phyloP scores from a whole-genome alignment of 2,329 filamentous ascomycete genomes.

The Epichloe sibirici region DNA sequence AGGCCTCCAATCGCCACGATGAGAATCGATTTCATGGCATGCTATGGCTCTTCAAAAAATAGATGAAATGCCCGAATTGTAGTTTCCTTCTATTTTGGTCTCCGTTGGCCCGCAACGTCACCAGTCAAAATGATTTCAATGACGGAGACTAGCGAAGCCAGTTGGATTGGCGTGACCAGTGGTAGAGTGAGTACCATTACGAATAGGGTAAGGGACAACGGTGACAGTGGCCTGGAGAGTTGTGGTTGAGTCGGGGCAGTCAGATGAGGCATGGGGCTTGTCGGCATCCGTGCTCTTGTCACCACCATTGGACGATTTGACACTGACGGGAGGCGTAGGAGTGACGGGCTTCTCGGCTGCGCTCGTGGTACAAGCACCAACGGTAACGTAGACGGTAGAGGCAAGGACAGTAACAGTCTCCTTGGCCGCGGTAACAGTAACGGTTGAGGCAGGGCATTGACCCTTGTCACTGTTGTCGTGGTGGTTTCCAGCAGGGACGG shows the following conservation, averaged over 20 bases:
- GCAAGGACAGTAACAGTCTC: constrained; percentile 19
- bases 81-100: not conserved
- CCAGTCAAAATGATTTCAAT: constrained; percentile 10
- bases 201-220: constrained; percentile 29
- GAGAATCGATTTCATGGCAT: not conserved
- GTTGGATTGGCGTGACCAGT: constrained; percentile 22
- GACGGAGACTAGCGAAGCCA: constrained; percentile 22
- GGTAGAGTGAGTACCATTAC: constrained; percentile 22
- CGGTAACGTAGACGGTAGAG: constrained; percentile 25
- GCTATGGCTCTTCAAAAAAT: not conserved
- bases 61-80: not conserved
- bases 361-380: constrained; percentile 14
- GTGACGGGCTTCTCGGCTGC: constrained; percentile 4
- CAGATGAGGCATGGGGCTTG: not conserved
- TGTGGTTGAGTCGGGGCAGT: constrained; percentile 10
- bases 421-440: constrained; percentile 14
- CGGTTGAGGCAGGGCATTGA: constrained; percentile 10
- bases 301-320: constrained; percentile 4
- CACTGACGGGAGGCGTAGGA: constrained; percentile 13
- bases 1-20: not conserved
- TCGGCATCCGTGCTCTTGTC: constrained; percentile 4
- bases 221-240: constrained; percentile 20
- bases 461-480: constrained; percentile 8
- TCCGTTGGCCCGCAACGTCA: constrained; percentile 4
- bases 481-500: constrained; percentile 11